phyloP scores from a whole-genome alignment of 148 eudicot species.

The Arbutus unedo region DNA sequence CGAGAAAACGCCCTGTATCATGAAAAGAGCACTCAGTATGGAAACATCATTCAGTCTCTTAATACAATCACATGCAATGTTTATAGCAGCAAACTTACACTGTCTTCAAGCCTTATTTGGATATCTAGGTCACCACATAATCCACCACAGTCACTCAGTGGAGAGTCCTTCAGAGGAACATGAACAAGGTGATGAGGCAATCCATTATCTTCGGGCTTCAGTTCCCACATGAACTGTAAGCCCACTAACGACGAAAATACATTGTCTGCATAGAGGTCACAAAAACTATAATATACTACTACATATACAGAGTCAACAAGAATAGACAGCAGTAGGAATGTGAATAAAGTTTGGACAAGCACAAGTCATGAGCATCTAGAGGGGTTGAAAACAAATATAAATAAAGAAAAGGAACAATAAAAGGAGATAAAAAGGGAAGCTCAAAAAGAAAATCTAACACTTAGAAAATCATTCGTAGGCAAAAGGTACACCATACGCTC shows the following conservation, averaged over 20 bases:
- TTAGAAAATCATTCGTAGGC: neutral
- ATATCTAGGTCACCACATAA: slow-evolving; percentile 83
- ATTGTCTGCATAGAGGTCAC: slow-evolving; percentile 58
- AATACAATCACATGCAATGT: slow-evolving; percentile 4
- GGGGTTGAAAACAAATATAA: neutral
- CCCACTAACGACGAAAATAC: slow-evolving; percentile 93
- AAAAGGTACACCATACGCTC: neutral
- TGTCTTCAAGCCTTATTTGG: slow-evolving; percentile 76
- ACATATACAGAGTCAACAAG: neutral
- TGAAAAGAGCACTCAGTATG: slow-evolving; percentile 5
- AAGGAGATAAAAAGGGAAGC: neutral
- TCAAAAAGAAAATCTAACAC: neutral
- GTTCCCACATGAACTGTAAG: slow-evolving; percentile 74
- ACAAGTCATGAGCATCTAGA: neutral
- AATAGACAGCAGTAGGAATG: neutral
- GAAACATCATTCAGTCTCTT: slow-evolving; percentile 5
- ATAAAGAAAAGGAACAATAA: neutral
- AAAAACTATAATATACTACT: slow-evolving; percentile 10
- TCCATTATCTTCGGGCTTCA: slow-evolving; percentile 62
- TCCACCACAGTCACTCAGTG: slow-evolving; percentile 83
- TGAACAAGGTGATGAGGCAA: slow-evolving; percentile 68
- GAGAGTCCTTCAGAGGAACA: slow-evolving; percentile 84
- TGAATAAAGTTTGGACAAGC: neutral
- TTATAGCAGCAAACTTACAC: slow-evolving; percentile 41
- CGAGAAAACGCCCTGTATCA: slow-evolving; percentile 68